Base-by-base conservation (phyloP, 768 basidiomycete species). In the Crassisporium funariophilum region DNA sequence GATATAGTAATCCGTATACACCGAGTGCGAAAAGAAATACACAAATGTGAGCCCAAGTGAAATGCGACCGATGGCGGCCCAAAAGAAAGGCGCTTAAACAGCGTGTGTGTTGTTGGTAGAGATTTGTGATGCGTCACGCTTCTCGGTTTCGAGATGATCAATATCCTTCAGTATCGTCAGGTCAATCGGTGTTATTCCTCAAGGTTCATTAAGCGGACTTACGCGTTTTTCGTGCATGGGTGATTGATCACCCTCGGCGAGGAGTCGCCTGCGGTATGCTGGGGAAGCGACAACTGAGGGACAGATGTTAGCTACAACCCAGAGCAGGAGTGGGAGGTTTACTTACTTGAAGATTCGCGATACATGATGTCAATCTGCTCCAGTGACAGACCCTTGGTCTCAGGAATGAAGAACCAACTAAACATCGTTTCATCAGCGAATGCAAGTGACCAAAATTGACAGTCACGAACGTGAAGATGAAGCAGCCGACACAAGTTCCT, bases 281-380 rank as follows among this genome's bases (percentile, higher is more conserved):
- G 59, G 47, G 3, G 81, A 82, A n/a, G 71, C 69, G 50, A 75
- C 44, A 22, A 81, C 81, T 19, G 69, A 72, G 33, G 7, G 36
- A 35, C 12, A 27, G 15, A 11, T 12, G 21, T 9, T 10, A 15
- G 13, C 24, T 20, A 38, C 15, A 2, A 2, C 3, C 12, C 5
- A 12, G 1, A 3, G 13, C 12, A 9, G 6, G 39, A 4, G 10
- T 19, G 5, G 12, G 15, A 31, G 4, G 33, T 41, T 19, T 3
- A 56, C 59, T 24, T 38, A 60, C 59, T 58, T 11, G 56, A 48
- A 10, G 82, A 78, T 61, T 87, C 75, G 66, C 79, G 75, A 73
- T 87, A 86, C 57, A 91, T 74, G 17, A 82, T 60, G 67, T 91
- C 89, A 61, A 91, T 78, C 67, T 91, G 87, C 70, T 91, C 89